These are phyloP conservation scores for Fusarium decemcellulare DNA, from an alignment of 2,329 filamentous ascomycete species.

Conservation along the genomic window DNA sequence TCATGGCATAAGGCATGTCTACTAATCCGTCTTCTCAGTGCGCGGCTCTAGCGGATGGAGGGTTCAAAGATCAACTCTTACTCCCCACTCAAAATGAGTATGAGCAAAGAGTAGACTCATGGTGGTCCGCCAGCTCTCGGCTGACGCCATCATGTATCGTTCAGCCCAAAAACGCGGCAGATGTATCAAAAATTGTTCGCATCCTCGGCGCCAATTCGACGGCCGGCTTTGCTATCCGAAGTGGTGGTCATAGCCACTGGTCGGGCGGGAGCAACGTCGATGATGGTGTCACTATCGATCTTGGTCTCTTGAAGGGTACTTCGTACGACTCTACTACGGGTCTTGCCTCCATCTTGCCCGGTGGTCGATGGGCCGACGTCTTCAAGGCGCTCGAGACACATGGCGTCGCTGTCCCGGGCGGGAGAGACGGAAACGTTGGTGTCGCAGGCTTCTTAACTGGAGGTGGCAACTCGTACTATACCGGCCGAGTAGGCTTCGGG, in stretches of 20 bases:
- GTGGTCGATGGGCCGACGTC: slow-evolving; percentile 57
- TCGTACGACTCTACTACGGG: slow-evolving; percentile 36
- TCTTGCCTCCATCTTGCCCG: slow-evolving; percentile 53
- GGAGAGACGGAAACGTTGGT: slow-evolving; percentile 54
- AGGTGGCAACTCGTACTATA: slow-evolving; percentile 48
- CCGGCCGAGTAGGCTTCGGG: slow-evolving; percentile 53
- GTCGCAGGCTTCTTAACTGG: slow-evolving; percentile 48
- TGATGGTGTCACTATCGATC: slow-evolving; percentile 47
- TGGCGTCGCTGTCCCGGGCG: slow-evolving; percentile 59
- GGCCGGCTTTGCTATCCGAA: slow-evolving; percentile 48
- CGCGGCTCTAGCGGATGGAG: not conserved
- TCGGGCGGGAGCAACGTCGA: slow-evolving; percentile 45
- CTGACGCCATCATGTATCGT: slow-evolving; percentile 47
- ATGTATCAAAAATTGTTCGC: slow-evolving; percentile 43
- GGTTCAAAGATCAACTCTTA: slow-evolving; percentile 4
- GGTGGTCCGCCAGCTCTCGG: slow-evolving; percentile 47
- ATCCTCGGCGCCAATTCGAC: slow-evolving; percentile 28
- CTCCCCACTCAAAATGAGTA: slow-evolving; percentile 7
- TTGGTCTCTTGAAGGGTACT: slow-evolving; percentile 46
- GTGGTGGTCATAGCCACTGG: slow-evolving; percentile 52
- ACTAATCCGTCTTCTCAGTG: not conserved
- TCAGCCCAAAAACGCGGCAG: slow-evolving; percentile 37
- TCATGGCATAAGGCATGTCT: not conserved
- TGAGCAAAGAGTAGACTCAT: slow-evolving; percentile 18
- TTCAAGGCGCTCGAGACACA: slow-evolving; percentile 47